phyloP scores from a whole-genome alignment of 2,329 filamentous ascomycete genomes.

The Aspergillus piperis region DNA sequence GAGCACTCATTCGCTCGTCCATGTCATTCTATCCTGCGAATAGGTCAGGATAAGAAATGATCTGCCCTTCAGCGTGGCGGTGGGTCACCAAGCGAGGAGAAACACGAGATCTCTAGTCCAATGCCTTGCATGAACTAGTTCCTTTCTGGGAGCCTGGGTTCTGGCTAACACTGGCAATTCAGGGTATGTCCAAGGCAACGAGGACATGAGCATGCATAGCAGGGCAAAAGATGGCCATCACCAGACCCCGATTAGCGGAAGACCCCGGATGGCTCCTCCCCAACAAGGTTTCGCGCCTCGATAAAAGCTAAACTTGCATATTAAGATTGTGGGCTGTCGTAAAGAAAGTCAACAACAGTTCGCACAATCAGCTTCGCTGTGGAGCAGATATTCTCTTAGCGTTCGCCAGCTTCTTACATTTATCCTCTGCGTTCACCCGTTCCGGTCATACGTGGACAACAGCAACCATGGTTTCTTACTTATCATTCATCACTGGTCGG shows the following conservation, averaged over 20 bases:
- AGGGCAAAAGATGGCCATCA: background rate
- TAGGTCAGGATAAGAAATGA: background rate
- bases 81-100: background rate
- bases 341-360: background rate
- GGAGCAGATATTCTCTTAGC: conserved; percentile 1
- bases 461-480: background rate
- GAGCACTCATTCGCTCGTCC: background rate
- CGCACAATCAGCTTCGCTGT: background rate
- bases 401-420: background rate
- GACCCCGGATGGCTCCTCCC: background rate
- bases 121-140: background rate
- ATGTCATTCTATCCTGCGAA: background rate
- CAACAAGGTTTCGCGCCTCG: background rate
- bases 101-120: background rate
- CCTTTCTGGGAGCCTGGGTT: background rate
- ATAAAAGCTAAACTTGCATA: background rate
- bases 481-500: background rate
- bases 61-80: background rate
- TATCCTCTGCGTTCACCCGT: background rate
- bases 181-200: background rate
- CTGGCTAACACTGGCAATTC: background rate
- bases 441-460: background rate
- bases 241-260: background rate
- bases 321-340: background rate
- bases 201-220: background rate